A percentile compares a stretch with the other conserved stretches of the same genome.
These are phyloP conservation scores for Pleurotus tuoliensis DNA, from an alignment of 768 basidiomycete genomes.

Conservation along the genomic window DNA sequence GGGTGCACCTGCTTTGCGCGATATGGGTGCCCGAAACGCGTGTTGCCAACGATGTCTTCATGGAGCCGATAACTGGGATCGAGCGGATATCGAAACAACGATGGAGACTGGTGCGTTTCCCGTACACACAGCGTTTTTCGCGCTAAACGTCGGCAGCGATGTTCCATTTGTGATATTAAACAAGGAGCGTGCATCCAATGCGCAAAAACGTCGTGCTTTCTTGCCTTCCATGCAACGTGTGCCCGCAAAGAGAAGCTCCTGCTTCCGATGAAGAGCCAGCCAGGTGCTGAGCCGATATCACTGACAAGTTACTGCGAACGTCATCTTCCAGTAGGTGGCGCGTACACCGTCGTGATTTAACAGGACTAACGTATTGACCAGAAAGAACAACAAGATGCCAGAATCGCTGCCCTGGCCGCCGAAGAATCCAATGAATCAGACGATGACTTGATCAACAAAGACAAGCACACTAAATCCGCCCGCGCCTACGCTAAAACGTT, in stretches of 20 bases:
- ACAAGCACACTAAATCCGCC: conserved; percentile 66
- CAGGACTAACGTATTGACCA: conserved; percentile 21
- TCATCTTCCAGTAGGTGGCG: conserved; percentile 74
- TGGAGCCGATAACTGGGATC: conserved; percentile 94
- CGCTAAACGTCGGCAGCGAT: conserved; percentile 30
- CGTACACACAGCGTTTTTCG: background rate
- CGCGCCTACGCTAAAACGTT: conserved; percentile 91
- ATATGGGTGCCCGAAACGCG: conserved; percentile 97
- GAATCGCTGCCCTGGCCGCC: conserved; percentile 48
- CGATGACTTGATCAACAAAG: conserved; percentile 32
- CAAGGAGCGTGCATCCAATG: conserved; percentile 95
- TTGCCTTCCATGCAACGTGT: conserved; percentile 94
- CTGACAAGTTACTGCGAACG: conserved; percentile 85
- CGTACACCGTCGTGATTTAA: background rate
- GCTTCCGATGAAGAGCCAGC: conserved; percentile 81
- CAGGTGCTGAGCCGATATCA: conserved; percentile 67
- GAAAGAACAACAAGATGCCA: conserved; percentile 68
- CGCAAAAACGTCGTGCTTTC: conserved; percentile 82
- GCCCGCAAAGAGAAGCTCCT: conserved; percentile 83
- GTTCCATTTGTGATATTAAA: conserved; percentile 41
- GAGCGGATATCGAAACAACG: conserved; percentile 85
- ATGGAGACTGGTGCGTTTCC: conserved; percentile 76
- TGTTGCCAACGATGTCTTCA: conserved; percentile 92
- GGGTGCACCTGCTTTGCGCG: conserved; percentile 95
- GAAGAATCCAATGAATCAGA: conserved; percentile 42